Percentiles rank a stretch among this genome's conserved stretches.
Conservation (phyloP, 441 rosid species). For the Bocquillonia castaneifolia region DNA sequence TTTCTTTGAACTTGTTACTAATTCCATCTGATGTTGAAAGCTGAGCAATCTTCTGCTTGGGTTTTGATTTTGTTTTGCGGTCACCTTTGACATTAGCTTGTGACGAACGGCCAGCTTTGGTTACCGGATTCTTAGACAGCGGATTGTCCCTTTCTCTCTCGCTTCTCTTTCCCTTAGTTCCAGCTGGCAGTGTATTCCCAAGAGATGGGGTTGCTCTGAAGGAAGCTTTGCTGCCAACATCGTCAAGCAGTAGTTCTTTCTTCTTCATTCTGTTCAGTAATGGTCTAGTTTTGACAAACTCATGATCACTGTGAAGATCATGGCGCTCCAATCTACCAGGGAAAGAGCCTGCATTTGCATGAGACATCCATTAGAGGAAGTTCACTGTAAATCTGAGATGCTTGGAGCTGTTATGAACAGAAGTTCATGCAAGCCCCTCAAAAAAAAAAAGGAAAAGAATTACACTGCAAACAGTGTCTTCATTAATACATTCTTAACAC, state of each 20-base stretch:
- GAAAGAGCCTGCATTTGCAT: slow-evolving; percentile 30
- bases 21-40: slow-evolving; percentile 38
- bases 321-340: slow-evolving; percentile 23
- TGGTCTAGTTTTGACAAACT: slow-evolving; percentile 38
- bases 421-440: background rate
- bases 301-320: slow-evolving; percentile 27
- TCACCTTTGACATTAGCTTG: slow-evolving; percentile 35
- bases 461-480: background rate
- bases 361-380: background rate
- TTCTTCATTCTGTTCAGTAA: slow-evolving; percentile 44
- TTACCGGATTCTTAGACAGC: slow-evolving; percentile 21
- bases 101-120: slow-evolving; percentile 34
- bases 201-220: slow-evolving; percentile 34
- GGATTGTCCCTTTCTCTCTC: slow-evolving; percentile 47
- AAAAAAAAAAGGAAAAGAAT: no score
- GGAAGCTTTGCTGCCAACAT: slow-evolving; percentile 43
- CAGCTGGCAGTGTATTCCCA: slow-evolving; percentile 30
- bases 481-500: background rate
- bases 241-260: slow-evolving; percentile 50
- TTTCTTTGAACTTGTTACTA: slow-evolving; percentile 25
- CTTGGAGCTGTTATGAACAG: background rate
- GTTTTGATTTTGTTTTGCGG: slow-evolving; percentile 51
- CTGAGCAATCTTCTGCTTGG: slow-evolving; percentile 49
- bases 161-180: slow-evolving; percentile 62
- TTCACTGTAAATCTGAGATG: background rate